phyloP scores from a whole-genome alignment of 345 rosid species.

The Triadica sebifera region DNA sequence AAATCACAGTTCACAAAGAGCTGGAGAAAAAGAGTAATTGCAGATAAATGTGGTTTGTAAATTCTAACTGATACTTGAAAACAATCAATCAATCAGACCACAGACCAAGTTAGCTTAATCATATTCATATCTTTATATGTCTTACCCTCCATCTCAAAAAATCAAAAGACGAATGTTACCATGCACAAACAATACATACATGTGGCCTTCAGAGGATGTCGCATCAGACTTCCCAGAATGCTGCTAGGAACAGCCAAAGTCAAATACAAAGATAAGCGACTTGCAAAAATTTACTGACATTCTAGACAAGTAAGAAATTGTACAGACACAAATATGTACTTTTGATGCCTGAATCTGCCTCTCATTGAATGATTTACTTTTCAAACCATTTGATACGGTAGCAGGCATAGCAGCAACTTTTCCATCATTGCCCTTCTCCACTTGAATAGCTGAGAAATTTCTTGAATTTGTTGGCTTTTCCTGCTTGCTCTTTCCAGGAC shows the following conservation, averaged over 20 bases:
- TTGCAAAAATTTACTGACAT: slow-evolving; percentile 1
- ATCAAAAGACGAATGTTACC: slow-evolving; percentile 1
- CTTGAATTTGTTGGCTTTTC: slow-evolving; percentile 46
- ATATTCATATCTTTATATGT: neutral
- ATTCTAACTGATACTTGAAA: slow-evolving; percentile 3
- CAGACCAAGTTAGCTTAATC: neutral
- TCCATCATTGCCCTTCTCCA: slow-evolving; percentile 47
- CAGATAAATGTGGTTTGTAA: too few relatives aligned
- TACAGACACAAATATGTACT: slow-evolving; percentile 31
- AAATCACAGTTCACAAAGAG: slow-evolving; percentile 29
- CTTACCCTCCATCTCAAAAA: neutral
- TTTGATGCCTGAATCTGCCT: slow-evolving; percentile 43
- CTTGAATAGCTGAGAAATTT: slow-evolving; percentile 40
- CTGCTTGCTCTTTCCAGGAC: slow-evolving; percentile 44
- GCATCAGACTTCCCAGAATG: slow-evolving; percentile 55
- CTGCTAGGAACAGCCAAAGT: slow-evolving; percentile 36
- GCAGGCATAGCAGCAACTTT: slow-evolving; percentile 32
- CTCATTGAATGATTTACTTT: slow-evolving; percentile 51
- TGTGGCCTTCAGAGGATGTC: slow-evolving; percentile 37
- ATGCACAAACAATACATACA: slow-evolving; percentile 47
- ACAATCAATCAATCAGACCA: neutral
- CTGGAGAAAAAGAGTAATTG: neutral
- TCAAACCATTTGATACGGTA: slow-evolving; percentile 49
- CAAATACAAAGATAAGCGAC: slow-evolving; percentile 33
- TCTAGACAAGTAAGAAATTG: slow-evolving; percentile 2